These are phyloP conservation scores for Ceriops tagal DNA, from an alignment of 345 rosid species.

Conservation along the genomic window DNA sequence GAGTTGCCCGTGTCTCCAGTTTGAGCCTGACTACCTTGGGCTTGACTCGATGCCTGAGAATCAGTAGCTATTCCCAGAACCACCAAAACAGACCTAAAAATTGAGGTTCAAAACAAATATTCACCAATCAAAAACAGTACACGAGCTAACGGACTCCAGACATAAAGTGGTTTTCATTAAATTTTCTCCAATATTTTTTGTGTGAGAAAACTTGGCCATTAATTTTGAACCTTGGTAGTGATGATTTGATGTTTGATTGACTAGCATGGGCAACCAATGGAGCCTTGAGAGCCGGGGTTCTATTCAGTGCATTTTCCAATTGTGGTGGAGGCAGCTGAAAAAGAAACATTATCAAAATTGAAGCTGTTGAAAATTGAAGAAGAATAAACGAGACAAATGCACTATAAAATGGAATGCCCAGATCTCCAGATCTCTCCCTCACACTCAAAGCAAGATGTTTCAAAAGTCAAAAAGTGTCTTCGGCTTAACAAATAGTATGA, in stretches of 20 bases:
- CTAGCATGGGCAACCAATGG: conserved; percentile 83
- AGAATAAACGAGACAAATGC: no score
- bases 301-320: conserved; percentile 81
- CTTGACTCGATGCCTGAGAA: conserved; percentile 51
- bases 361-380: no score
- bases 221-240: conserved; percentile 69
- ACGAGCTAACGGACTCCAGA: background rate
- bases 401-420: no score
- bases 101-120: conserved; percentile 17
- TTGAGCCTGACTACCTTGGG: conserved; percentile 45
- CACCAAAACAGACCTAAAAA: conserved; percentile 61
- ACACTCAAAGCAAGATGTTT: background rate
- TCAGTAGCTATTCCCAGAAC: conserved; percentile 77
- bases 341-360: conserved; percentile 10
- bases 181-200: background rate
- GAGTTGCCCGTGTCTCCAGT: conserved; percentile 53
- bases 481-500: background rate
- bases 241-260: conserved; percentile 64
- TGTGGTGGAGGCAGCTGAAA: conserved; percentile 90
- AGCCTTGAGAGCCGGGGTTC: conserved; percentile 58
- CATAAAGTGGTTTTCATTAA: background rate
- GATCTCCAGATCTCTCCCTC: no score
- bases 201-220: background rate
- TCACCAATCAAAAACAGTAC: conserved; percentile 11
- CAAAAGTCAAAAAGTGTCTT: background rate